These are phyloP conservation scores for Neurospora hispaniola DNA, from an alignment of 495 filamentous ascomycete genomes.

Conservation along the genomic window DNA sequence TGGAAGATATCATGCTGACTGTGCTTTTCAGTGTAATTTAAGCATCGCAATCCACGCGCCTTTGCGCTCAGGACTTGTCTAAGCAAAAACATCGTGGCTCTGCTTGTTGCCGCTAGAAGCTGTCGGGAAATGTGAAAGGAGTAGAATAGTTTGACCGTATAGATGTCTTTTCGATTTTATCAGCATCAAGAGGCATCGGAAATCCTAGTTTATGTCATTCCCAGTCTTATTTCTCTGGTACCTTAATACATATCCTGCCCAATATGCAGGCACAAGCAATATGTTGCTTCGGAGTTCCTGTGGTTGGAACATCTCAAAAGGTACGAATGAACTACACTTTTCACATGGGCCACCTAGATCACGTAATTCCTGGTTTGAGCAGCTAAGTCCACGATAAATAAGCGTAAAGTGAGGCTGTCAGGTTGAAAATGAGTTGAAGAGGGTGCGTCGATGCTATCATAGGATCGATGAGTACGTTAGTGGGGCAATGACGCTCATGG, in stretches of 20 bases:
- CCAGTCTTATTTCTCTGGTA: not conserved
- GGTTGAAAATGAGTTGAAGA: not conserved
- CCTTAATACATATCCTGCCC: not conserved
- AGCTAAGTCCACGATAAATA: not conserved
- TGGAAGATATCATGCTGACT: not conserved
- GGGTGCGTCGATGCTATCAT: not conserved
- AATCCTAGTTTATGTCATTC: too few relatives aligned
- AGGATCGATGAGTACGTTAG: not conserved
- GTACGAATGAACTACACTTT: too few relatives aligned
- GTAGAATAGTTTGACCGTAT: not conserved
- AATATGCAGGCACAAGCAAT: not conserved
- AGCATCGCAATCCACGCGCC: not conserved
- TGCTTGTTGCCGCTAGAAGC: not conserved
- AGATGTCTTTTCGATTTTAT: not conserved
- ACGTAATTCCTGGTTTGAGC: not conserved
- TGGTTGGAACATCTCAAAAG: too few relatives aligned
- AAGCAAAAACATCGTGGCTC: not conserved
- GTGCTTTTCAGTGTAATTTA: not conserved
- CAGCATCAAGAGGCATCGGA: not conserved
- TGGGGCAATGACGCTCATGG: conserved; percentile 6
- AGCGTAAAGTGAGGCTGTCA: not conserved
- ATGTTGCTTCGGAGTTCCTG: not conserved
- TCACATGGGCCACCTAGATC: too few relatives aligned
- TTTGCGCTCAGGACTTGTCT: not conserved
- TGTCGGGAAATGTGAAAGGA: not conserved